Conservation (phyloP, 306 rosid species). For the Morella rubra region DNA sequence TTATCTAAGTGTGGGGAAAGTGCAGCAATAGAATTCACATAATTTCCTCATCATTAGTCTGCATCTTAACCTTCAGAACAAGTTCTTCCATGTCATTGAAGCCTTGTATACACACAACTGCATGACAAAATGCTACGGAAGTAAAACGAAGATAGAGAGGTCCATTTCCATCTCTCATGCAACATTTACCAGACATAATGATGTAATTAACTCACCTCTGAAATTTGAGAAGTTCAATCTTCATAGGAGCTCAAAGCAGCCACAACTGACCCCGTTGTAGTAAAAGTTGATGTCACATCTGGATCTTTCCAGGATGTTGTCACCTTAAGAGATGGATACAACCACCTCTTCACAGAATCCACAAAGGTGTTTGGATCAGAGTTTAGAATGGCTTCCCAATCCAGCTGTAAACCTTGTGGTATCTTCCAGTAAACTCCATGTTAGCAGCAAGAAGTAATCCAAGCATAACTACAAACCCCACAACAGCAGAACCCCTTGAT, state of each 20-base stretch:
- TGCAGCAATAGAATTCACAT: too few relatives aligned
- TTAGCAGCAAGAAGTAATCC: conserved; percentile 95
- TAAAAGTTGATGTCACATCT: conserved; percentile 67
- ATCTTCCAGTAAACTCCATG: conserved; percentile 86
- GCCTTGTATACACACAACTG: not conserved
- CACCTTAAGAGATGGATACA: conserved; percentile 80
- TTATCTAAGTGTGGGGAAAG: not conserved
- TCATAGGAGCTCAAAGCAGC: conserved; percentile 75
- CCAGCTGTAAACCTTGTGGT: conserved; percentile 81
- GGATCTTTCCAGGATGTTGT: conserved; percentile 94
- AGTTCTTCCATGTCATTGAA: not conserved
- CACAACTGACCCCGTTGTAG: conserved; percentile 83
- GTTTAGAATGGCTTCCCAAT: conserved; percentile 92
- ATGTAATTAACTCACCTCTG: conserved; percentile 35
- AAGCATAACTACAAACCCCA: conserved; percentile 78
- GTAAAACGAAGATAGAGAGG: not conserved
- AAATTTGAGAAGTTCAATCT: conserved; percentile 41
- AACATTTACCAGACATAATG: not conserved
- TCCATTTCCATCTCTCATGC: not conserved
- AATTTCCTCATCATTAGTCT: not conserved
- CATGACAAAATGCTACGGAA: not conserved
- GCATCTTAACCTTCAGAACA: not conserved
- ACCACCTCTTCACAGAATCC: conserved; percentile 78
- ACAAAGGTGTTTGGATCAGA: conserved; percentile 64
- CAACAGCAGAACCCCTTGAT: conserved; percentile 89